These are phyloP conservation scores for Avena insularis DNA, from an alignment of 176 grass and related monocot species.

Conservation along the genomic window DNA sequence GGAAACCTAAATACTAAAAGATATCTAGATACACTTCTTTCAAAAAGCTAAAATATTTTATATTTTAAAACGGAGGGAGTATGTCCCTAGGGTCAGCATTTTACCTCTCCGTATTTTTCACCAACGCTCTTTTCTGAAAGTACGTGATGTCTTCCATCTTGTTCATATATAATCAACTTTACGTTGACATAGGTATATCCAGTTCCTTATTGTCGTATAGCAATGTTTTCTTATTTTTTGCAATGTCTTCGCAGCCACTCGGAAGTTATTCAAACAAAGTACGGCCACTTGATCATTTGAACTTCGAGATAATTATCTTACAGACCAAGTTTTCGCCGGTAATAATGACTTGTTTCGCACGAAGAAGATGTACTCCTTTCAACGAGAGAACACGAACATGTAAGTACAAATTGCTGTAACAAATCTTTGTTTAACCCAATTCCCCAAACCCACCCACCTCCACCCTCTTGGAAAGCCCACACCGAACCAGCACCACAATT, in stretches of 20 bases:
- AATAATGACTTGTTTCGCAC: conserved; percentile 16
- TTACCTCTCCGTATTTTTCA: no score
- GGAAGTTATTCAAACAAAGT: background rate
- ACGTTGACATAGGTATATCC: background rate
- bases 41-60: no score
- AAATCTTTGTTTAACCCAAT: conserved; percentile 44
- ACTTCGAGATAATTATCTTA: background rate
- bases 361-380: background rate
- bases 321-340: background rate
- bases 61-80: no score
- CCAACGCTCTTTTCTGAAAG: no score
- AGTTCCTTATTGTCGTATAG: background rate
- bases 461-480: conserved; percentile 61
- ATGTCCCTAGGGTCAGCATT: no score
- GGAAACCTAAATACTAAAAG: no score
- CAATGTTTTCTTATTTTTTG: no score
- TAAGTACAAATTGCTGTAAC: conserved; percentile 35
- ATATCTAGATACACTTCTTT: no score
- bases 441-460: conserved; percentile 75
- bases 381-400: conserved; percentile 29
- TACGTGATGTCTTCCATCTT: no score
- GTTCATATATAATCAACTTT: no score
- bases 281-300: background rate
- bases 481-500: background rate
- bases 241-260: no score